Evolutionary conservation across 2,329 filamentous ascomycete genomes (phyloP).

Genomic region (Didymella keratinophila): DNA sequence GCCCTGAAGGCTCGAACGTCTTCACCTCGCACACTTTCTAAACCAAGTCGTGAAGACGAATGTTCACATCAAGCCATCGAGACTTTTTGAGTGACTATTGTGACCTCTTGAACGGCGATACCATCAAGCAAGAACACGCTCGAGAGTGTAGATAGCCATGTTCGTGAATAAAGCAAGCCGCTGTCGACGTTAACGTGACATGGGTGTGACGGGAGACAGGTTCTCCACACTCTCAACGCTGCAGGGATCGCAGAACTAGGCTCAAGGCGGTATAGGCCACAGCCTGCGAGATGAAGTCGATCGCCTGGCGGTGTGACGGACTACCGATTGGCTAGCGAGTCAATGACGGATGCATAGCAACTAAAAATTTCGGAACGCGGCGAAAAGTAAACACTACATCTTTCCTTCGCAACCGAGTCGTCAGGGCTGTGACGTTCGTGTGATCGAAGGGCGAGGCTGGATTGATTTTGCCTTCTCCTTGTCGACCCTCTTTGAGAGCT

Average conservation of each 20-base stretch:
- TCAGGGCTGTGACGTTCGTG: slow-evolving; percentile 5
- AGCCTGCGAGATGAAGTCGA: slow-evolving; percentile 10
- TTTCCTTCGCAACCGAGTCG: slow-evolving; percentile 5
- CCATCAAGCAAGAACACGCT: too few species aligned
- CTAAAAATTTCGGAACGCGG: slow-evolving; percentile 23
- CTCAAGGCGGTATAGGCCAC: background rate
- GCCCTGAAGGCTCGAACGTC: too few species aligned
- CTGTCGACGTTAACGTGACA: background rate
- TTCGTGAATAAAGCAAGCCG: background rate
- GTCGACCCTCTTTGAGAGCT: background rate
- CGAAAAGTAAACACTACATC: slow-evolving; percentile 21
- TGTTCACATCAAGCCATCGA: background rate
- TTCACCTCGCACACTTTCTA: too few species aligned
- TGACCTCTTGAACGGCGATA: background rate
- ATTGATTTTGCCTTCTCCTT: slow-evolving; percentile 3
- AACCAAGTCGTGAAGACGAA: background rate
- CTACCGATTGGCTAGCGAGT: slow-evolving; percentile 17
- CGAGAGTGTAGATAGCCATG: background rate
- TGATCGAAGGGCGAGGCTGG: background rate
- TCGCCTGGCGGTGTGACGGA: slow-evolving; percentile 8
- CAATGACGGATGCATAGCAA: slow-evolving; percentile 19
- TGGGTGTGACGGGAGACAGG: background rate
- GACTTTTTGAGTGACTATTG: background rate
- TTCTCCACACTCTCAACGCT: background rate
- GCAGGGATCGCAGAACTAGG: slow-evolving; percentile 3